These are phyloP conservation scores for Xylariaceae sp. DNA, from an alignment of 2,329 filamentous ascomycete species.

Conservation along the genomic window DNA sequence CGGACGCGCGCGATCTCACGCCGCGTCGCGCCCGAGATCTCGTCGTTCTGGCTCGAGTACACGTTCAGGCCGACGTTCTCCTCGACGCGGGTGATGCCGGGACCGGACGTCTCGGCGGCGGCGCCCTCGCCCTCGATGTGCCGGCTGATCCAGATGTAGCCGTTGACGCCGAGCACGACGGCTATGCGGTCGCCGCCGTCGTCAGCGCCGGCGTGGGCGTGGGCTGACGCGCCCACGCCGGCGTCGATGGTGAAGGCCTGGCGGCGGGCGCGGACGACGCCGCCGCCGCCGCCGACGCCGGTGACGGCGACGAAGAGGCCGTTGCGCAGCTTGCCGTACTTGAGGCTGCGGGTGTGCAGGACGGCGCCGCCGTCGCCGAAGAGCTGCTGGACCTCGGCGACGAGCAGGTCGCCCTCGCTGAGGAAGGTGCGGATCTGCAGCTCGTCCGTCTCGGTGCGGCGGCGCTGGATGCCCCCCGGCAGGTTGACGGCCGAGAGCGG, in stretches of 20 bases:
- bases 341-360: slow-evolving; percentile 81
- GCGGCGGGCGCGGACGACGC: slow-evolving; percentile 73
- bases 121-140: slow-evolving; percentile 58
- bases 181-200: slow-evolving; percentile 61
- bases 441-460: slow-evolving; percentile 91
- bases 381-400: slow-evolving; percentile 89
- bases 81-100: slow-evolving; percentile 74
- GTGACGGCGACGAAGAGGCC: slow-evolving; percentile 79
- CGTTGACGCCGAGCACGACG: slow-evolving; percentile 87
- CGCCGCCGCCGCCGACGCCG: slow-evolving; percentile 75
- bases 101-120: slow-evolving; percentile 35
- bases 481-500: slow-evolving; percentile 89
- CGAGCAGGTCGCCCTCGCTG: slow-evolving; percentile 84
- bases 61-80: slow-evolving; percentile 78
- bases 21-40: slow-evolving; percentile 67
- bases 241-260: slow-evolving; percentile 80
- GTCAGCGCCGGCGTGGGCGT: slow-evolving; percentile 10
- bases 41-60: slow-evolving; percentile 93
- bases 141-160: slow-evolving; percentile 92
- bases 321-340: slow-evolving; percentile 93
- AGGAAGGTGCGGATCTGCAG: slow-evolving; percentile 97
- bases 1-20: slow-evolving; percentile 80
- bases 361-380: slow-evolving; percentile 79
- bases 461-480: slow-evolving; percentile 83
- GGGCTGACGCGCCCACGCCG: slow-evolving; percentile 19